phyloP scores from a whole-genome alignment of 148 eudicot genomes.

The Selenicereus undatus region DNA sequence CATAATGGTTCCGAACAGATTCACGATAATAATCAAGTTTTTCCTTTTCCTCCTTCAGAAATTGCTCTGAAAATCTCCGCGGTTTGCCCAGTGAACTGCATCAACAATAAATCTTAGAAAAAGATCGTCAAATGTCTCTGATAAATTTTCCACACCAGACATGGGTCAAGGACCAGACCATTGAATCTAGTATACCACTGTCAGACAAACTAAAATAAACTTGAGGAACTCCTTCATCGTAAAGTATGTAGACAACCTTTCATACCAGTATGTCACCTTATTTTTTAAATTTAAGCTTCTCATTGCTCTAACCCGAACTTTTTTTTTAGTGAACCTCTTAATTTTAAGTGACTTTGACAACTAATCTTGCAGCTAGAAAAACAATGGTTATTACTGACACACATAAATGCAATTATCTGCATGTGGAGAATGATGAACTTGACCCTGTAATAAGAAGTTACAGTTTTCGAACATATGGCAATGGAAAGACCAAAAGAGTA shows the following conservation, averaged over 20 bases:
- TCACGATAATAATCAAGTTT: conserved; percentile 91
- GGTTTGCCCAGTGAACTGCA: conserved; percentile 97
- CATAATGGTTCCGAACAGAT: conserved; percentile 86
- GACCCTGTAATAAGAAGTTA: not conserved
- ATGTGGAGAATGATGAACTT: not conserved
- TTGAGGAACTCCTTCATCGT: not conserved
- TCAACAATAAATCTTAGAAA: conserved; percentile 18
- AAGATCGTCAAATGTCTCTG: not conserved
- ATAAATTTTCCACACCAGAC: not conserved
- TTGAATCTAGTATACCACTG: not conserved
- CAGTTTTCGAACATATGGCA: no score
- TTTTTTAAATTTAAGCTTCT: not conserved
- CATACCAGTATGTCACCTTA: not conserved
- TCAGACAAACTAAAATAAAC: not conserved
- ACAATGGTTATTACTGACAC: not conserved
- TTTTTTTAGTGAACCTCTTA: not conserved
- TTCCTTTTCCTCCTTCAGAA: conserved; percentile 89
- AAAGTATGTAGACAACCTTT: not conserved
- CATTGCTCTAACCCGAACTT: not conserved
- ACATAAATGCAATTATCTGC: not conserved
- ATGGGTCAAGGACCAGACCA: not conserved
- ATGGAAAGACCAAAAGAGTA: not conserved
- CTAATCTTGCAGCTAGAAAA: not conserved
- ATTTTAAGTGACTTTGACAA: not conserved
- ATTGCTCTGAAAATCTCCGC: conserved; percentile 86